Percentiles rank a stretch among this genome's conserved stretches.
Conservation (phyloP, 345 rosid genomes). For the Sisymbrium altissimum region DNA sequence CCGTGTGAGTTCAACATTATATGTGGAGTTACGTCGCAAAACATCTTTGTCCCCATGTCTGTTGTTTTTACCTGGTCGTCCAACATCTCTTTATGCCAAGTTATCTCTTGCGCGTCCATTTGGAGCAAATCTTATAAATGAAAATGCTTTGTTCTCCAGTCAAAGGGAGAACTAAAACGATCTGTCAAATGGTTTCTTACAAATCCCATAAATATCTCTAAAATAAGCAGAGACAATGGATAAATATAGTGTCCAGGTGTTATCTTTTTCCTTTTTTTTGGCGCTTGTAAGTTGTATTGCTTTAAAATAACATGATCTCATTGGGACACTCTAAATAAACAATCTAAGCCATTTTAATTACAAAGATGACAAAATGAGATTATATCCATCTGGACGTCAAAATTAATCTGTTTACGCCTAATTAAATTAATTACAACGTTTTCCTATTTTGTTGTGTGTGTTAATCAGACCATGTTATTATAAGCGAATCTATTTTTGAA, state of each 20-base stretch:
- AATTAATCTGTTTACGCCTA: neutral
- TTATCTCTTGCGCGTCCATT: conserved; percentile 13
- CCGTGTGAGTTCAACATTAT: conserved; percentile 31
- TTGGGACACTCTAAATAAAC: conserved; percentile 4
- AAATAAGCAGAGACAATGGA: neutral
- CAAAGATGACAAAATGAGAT: neutral
- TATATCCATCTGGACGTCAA: neutral
- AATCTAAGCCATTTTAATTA: neutral
- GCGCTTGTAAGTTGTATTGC: conserved; percentile 2
- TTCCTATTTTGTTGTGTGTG: neutral
- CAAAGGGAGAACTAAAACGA: neutral
- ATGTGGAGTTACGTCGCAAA: conserved; percentile 22
- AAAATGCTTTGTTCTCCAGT: conserved; percentile 1
- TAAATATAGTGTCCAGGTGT: conserved; percentile 19
- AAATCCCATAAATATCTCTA: neutral
- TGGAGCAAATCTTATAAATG: neutral
- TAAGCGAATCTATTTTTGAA: neutral
- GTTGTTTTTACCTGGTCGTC: neutral
- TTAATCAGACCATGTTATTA: neutral
- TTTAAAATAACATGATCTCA: neutral
- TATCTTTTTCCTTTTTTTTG: neutral
- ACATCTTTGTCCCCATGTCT: neutral
- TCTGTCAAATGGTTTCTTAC: neutral
- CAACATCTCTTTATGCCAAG: conserved; percentile 15
- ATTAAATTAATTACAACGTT: neutral